Evolutionary conservation across 192 early-diverging fungal species (phyloP).

Genomic region (Backusella tuberculispora): DNA sequence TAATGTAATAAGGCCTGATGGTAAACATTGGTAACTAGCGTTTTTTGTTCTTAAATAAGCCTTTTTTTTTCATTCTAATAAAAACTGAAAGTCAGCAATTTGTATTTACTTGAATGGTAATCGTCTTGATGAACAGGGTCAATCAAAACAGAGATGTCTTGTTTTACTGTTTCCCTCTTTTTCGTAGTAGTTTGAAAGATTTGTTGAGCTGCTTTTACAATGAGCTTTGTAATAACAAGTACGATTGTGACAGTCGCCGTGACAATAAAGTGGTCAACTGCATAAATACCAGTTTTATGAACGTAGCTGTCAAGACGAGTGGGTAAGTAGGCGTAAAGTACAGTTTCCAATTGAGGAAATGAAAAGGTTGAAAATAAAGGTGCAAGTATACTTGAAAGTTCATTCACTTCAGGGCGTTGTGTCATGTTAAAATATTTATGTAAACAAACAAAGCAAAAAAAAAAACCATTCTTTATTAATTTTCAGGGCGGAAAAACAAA

Average conservation of each 20-base stretch:
- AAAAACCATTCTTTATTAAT: background rate
- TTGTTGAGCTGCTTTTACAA: slow-evolving; percentile 4
- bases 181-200: background rate
- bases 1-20: slow-evolving; percentile 35
- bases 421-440: background rate
- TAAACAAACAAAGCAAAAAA: background rate
- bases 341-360: slow-evolving; percentile 31
- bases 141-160: slow-evolving; percentile 32
- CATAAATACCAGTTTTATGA: slow-evolving; percentile 36
- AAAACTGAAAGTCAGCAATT: background rate
- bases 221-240: slow-evolving; percentile 27
- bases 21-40: slow-evolving; percentile 33
- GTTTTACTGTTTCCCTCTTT: background rate
- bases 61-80: background rate
- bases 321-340: slow-evolving; percentile 39
- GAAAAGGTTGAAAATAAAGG: slow-evolving; percentile 30
- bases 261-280: slow-evolving; percentile 38
- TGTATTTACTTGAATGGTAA: slow-evolving; percentile 32
- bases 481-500: background rate
- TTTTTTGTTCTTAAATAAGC: background rate
- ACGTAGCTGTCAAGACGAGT: slow-evolving; percentile 25
- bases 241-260: slow-evolving; percentile 31
- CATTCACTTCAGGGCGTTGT: slow-evolving; percentile 7
- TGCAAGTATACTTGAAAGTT: slow-evolving; percentile 18
- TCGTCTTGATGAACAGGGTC: slow-evolving; percentile 30